phyloP scores from a whole-genome alignment of 129 eudicot genomes.

The Saussurea involucrata region DNA sequence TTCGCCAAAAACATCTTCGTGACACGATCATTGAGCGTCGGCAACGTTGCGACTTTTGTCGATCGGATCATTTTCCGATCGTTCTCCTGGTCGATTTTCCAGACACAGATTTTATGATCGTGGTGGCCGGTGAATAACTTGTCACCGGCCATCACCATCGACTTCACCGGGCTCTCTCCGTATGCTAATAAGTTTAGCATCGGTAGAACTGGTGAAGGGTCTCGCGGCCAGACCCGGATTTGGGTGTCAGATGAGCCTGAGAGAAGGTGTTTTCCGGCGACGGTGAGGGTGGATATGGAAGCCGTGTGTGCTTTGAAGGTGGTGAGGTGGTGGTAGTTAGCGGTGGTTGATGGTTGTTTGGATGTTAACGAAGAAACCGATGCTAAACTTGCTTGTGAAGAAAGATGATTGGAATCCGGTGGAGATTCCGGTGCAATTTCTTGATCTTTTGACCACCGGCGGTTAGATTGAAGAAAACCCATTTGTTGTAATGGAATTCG shows the following conservation, averaged over 20 bases:
- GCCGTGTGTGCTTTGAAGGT: constrained; percentile 76
- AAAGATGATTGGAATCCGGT: constrained; percentile 23
- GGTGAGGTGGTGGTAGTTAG: constrained; percentile 36
- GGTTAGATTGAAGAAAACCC: constrained; percentile 42
- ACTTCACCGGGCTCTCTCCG: constrained; percentile 48
- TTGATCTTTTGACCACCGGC: constrained; percentile 26
- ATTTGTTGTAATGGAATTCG: neutral
- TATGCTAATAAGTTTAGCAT: constrained; percentile 7
- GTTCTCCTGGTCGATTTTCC: constrained; percentile 45
- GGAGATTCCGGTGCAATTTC: constrained; percentile 23
- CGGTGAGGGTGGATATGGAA: constrained; percentile 49
- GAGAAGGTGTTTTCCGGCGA: constrained; percentile 57
- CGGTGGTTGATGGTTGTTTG: constrained; percentile 25
- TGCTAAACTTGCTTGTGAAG: constrained; percentile 59
- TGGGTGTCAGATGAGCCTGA: constrained; percentile 61
- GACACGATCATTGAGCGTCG: constrained; percentile 69
- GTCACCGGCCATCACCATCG: constrained; percentile 46
- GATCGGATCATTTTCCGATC: neutral
- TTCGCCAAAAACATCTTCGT: constrained; percentile 41
- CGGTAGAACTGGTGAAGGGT: neutral
- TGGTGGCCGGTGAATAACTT: constrained; percentile 76
- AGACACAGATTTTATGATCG: constrained; percentile 76
- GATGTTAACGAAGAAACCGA: constrained; percentile 54
- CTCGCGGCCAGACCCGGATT: constrained; percentile 53
- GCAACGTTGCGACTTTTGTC: constrained; percentile 43